Conservation (phyloP, 2,329 filamentous ascomycete genomes). For the Aureobasidium melanogenum region DNA sequence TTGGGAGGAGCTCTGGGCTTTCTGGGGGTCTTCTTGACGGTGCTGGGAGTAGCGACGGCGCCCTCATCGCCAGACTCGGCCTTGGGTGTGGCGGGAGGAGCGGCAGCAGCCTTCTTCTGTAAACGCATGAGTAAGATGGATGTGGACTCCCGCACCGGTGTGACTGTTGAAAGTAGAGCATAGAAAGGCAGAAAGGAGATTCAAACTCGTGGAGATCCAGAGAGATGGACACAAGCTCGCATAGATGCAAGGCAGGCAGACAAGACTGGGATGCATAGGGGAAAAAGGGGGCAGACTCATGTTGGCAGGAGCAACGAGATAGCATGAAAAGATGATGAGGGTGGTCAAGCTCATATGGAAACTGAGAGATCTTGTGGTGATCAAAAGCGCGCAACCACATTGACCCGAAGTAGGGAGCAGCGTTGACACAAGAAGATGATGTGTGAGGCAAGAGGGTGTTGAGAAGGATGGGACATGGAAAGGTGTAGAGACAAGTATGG, state of each 20-base stretch:
- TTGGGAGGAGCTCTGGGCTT: constrained; percentile 11
- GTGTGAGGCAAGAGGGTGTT: background rate
- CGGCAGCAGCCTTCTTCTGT: constrained; percentile 9
- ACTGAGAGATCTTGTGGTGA: background rate
- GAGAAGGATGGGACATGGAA: background rate
- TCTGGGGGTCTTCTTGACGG: constrained; percentile 14
- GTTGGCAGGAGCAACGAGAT: background rate
- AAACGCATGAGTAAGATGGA: background rate
- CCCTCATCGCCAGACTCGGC: constrained; percentile 9
- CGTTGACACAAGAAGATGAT: background rate
- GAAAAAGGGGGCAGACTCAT: background rate
- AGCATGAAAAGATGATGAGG: background rate
- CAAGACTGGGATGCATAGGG: background rate
- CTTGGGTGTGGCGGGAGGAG: constrained; percentile 12
- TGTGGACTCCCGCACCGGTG: too few species aligned
- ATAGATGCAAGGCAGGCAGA: background rate
- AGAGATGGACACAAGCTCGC: background rate
- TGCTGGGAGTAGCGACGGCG: background rate
- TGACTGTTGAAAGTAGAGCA: background rate
- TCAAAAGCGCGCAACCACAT: background rate
- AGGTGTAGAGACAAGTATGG: background rate
- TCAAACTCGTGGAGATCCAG: background rate
- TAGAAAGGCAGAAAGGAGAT: background rate
- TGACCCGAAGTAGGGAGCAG: background rate
- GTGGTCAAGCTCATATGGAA: background rate